Percentiles rank a stretch among this genome's conserved stretches.
phyloP scores from a whole-genome alignment of 139 green algal species.

The Auxenochlorella pyrenoidosa region DNA sequence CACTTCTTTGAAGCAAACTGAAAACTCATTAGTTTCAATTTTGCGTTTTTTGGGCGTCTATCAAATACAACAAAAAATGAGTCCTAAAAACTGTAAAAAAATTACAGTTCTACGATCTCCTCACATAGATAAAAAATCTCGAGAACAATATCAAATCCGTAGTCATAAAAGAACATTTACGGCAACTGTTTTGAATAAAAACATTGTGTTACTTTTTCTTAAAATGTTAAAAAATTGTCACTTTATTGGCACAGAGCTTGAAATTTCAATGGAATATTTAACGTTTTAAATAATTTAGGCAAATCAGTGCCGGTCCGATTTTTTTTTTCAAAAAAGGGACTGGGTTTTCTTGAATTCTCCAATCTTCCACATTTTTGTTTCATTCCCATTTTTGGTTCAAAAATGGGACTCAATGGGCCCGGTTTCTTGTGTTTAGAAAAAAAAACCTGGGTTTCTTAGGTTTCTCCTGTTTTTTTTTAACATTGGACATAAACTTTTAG shows the following conservation, averaged over 20 bases:
- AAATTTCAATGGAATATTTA: conserved; percentile 8
- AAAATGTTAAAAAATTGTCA: conserved; percentile 37
- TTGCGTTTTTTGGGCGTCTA: conserved; percentile 50
- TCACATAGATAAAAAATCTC: conserved; percentile 52
- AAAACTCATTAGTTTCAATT: conserved; percentile 49
- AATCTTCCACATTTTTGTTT: conserved; percentile 6
- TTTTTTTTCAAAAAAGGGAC: conserved; percentile 9
- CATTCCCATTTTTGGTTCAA: no score
- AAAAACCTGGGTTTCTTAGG: no score
- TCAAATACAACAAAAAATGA: conserved; percentile 42
- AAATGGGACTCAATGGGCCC: no score
- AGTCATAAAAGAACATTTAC: conserved; percentile 42
- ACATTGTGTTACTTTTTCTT: conserved; percentile 37
- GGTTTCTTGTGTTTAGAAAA: no score
- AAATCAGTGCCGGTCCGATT: neutral
- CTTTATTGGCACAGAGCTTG: conserved; percentile 20
- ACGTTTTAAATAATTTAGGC: neutral
- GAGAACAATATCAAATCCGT: conserved; percentile 48
- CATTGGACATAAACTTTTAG: no score
- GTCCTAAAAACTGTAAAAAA: conserved; percentile 40
- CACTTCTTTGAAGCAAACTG: conserved; percentile 32
- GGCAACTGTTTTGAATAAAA: conserved; percentile 37
- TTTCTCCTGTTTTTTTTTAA: no score
- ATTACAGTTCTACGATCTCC: conserved; percentile 49
- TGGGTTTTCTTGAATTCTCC: conserved; percentile 20